These are phyloP conservation scores for Amaranthus hypochondriacus DNA, from an alignment of 148 eudicot species.

Conservation along the genomic window DNA sequence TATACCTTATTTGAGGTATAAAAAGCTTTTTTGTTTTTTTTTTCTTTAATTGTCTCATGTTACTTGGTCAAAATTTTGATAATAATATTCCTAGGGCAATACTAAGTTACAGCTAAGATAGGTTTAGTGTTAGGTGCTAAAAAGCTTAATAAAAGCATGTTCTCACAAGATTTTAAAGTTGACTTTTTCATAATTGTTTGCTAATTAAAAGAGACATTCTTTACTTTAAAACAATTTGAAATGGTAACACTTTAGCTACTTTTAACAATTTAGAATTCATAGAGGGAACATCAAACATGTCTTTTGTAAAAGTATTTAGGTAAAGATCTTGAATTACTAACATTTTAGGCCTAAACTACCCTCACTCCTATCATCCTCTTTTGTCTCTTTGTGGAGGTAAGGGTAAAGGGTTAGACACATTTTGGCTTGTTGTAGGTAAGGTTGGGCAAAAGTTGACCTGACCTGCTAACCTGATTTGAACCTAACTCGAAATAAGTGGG, in stretches of 20 bases:
- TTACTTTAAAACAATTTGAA: constrained; percentile 6
- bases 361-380: too few relatives aligned
- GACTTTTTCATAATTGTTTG: neutral
- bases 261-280: neutral
- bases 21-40: neutral
- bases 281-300: neutral
- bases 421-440: too few relatives aligned
- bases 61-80: constrained; percentile 10
- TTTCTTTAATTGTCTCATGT: neutral
- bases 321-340: too few relatives aligned
- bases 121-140: neutral
- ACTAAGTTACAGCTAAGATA: constrained; percentile 1
- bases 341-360: too few relatives aligned
- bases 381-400: too few relatives aligned
- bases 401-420: too few relatives aligned
- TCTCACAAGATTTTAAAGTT: constrained; percentile 6
- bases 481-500: too few relatives aligned
- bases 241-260: neutral
- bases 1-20: too few relatives aligned
- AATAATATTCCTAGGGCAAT: neutral
- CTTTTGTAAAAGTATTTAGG: neutral
- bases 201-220: constrained; percentile 6
- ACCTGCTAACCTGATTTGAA: too few relatives aligned
- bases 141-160: constrained; percentile 9
- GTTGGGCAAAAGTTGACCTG: too few relatives aligned